Evolutionary conservation across 306 rosid genomes (phyloP).

Genomic region (Trifolium pratense): DNA sequence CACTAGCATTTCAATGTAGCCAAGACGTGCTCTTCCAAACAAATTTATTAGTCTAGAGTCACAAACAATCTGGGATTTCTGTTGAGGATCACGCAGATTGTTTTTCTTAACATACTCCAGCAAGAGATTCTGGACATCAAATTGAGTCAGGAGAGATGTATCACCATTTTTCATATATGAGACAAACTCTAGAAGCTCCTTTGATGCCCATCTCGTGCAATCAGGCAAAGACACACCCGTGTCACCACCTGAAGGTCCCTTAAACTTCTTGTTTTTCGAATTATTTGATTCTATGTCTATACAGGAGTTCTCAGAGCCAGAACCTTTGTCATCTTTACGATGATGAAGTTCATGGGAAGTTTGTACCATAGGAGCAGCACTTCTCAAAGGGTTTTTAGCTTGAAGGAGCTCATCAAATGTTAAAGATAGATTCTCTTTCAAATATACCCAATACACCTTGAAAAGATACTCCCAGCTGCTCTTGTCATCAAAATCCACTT

Average conservation of each 20-base stretch:
- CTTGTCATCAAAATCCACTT: constrained; percentile 96
- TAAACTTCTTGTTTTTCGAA: constrained; percentile 49
- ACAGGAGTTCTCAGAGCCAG: constrained; percentile 59
- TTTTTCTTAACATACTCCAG: constrained; percentile 74
- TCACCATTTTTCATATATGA: constrained; percentile 86
- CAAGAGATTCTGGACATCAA: constrained; percentile 72
- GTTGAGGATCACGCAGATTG: constrained; percentile 83
- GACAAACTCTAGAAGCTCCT: constrained; percentile 92
- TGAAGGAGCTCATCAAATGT: constrained; percentile 74
- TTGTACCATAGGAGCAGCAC: constrained; percentile 49
- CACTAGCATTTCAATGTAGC: constrained; percentile 80
- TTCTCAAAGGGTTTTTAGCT: constrained; percentile 76
- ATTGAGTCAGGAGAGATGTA: constrained; percentile 63
- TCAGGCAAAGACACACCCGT: constrained; percentile 45
- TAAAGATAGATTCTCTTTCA: constrained; percentile 78
- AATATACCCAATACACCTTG: constrained; percentile 85
- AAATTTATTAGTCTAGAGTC: constrained; percentile 74
- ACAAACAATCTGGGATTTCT: constrained; percentile 71
- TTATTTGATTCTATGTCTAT: constrained; percentile 57
- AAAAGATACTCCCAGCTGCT: constrained; percentile 99
- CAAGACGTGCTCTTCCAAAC: constrained; percentile 74
- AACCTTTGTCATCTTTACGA: constrained; percentile 55
- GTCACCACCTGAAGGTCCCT: constrained; percentile 52
- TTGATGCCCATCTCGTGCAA: constrained; percentile 78
- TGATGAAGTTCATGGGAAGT: constrained; percentile 47